These are phyloP conservation scores for Phalaenopsis aphrodite DNA, from an alignment of 106 monocot genomes.

Conservation along the genomic window DNA sequence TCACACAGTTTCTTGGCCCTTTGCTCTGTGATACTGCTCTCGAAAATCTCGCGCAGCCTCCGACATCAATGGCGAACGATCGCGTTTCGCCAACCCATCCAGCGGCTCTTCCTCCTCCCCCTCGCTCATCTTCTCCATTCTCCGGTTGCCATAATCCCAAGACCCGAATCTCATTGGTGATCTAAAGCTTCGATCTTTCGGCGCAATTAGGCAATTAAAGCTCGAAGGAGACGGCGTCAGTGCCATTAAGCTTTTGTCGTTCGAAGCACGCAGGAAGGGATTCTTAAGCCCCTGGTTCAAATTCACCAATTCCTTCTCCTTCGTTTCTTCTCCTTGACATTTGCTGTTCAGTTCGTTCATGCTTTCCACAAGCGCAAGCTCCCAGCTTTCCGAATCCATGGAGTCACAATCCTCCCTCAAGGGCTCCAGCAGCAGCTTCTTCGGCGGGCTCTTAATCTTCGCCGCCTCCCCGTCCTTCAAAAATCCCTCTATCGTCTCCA, in stretches of 20 bases:
- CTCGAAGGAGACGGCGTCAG: conserved; percentile 9
- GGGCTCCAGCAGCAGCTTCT: not conserved
- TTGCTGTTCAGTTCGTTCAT: conserved; percentile 12
- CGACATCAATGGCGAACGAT: not conserved
- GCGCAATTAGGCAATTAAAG: not conserved
- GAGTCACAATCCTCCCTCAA: not conserved
- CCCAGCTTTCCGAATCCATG: conserved; percentile 20
- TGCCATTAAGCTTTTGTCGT: conserved; percentile 8
- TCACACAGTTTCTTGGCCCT: not conserved
- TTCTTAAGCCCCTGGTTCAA: not conserved
- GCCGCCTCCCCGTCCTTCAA: conserved; percentile 9
- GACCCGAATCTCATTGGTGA: too few relatives aligned
- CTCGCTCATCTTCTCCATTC: not conserved
- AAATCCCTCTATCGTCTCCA: conserved; percentile 28
- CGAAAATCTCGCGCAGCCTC: not conserved
- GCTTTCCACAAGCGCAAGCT: conserved; percentile 25
- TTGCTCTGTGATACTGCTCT: not conserved
- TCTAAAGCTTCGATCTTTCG: not conserved
- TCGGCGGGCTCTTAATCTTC: not conserved
- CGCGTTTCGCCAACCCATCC: not conserved
- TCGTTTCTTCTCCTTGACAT: not conserved
- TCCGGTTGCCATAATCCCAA: not conserved
- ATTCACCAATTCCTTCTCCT: too few relatives aligned
- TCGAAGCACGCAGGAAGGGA: conserved; percentile 2
- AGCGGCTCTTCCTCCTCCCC: conserved; percentile 3